Evolutionary conservation across 192 early-diverging fungal species (phyloP).

Genomic region (Pecoramyces ruminantium): DNA sequence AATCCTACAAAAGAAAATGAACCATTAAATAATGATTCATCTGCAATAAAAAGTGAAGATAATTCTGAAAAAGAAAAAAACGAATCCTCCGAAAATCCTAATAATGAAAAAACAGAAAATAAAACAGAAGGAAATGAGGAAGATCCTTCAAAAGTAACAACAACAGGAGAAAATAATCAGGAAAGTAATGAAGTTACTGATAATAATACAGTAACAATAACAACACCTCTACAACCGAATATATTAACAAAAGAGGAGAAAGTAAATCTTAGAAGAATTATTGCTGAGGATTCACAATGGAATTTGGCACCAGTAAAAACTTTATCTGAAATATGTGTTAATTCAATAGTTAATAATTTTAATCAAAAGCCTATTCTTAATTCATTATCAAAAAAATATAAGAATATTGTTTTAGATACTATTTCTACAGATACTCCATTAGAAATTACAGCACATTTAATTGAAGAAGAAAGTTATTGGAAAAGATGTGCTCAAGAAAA

Average conservation of each 20-base stretch:
- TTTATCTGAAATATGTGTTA: constrained; percentile 27
- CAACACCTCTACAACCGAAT: background rate
- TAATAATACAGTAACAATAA: background rate
- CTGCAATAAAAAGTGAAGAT: background rate
- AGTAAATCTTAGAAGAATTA: constrained; percentile 13
- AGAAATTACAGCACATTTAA: background rate
- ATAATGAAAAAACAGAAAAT: background rate
- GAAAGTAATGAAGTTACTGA: background rate
- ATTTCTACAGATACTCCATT: background rate
- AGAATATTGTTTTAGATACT: background rate
- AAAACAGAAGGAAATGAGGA: background rate
- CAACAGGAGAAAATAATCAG: background rate
- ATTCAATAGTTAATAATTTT: constrained; percentile 28
- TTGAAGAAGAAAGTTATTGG: background rate
- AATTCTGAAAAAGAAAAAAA: background rate
- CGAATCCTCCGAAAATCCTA: background rate
- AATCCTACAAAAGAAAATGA: background rate
- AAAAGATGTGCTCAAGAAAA: background rate
- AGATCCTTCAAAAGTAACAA: background rate
- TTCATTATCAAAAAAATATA: background rate
- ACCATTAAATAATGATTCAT: background rate
- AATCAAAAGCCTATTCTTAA: constrained; percentile 6
- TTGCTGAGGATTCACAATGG: constrained; percentile 38
- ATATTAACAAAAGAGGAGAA: background rate
- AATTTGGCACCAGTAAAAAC: constrained; percentile 32